Base-by-base conservation (phyloP, 1,139 yeast genomes). In the Magnusiomyces paraingens region DNA sequence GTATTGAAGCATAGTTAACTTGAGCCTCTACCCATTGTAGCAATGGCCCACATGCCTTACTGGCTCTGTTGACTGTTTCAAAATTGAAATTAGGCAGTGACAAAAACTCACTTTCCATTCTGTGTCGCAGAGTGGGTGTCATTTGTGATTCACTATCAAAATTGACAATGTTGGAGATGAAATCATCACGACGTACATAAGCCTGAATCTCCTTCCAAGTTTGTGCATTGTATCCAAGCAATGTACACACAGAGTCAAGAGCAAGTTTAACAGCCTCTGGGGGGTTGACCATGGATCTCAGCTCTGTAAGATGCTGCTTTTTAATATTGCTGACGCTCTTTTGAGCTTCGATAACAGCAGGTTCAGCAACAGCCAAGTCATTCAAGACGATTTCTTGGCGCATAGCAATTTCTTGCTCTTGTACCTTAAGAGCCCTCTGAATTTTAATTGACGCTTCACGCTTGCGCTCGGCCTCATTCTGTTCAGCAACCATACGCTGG, bases 11-110 rank as follows among this genome's bases (percentile, higher is more conserved):
- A 64, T 85, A 91, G 4, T 76, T 73, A 22, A 90, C 75, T 60
- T 93, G 98, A 0, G 98, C 98, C 56, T 78, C 76, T 0, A 90
- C 94, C 99, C 99, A 93, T 59, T 83, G 84, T 32, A 87, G 67
- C 50, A 93, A 72, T 0, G 99, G 99, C 0, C 97, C 98, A 73
- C 97, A 90, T 0, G 98, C 97, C 64, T 87, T 89, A 70, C 95
- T 86, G 2, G 98, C 98, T 51, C 97, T 75, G 63, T 87, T 82
- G 0, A 88, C 96, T 0, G 85, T 71, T 53, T 85, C 93, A 63
- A 73, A 86, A 48, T 79, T 88, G 64, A 79, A 91, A 52, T 81
- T 86, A 0, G 83, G 78, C 53, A 83, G 71, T 0, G 84, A 71
- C 26, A 91, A 70, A 62, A 86, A 93, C 0, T 73, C 75, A 1